These are phyloP conservation scores for Calophaca sinica DNA, from an alignment of 306 rosid species.

Conservation along the genomic window DNA sequence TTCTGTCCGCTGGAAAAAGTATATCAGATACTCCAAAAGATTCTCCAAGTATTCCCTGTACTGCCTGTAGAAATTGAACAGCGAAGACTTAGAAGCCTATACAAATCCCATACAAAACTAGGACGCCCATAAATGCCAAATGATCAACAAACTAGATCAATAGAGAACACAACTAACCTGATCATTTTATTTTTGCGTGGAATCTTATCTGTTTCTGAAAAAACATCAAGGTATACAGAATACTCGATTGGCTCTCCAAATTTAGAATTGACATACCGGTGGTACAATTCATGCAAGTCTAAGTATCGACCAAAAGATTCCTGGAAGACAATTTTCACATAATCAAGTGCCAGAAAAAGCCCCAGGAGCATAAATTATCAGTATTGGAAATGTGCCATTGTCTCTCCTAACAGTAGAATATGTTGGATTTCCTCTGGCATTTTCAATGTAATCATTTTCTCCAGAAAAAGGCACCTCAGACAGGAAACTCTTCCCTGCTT, in stretches of 20 bases:
- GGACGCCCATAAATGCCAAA: slow-evolving; percentile 33
- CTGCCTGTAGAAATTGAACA: slow-evolving; percentile 63
- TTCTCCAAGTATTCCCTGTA: slow-evolving; percentile 80
- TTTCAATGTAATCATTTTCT: slow-evolving; percentile 7
- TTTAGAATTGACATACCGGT: slow-evolving; percentile 84
- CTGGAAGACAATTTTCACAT: slow-evolving; percentile 57
- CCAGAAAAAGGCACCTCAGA: slow-evolving; percentile 5
- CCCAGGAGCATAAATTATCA: slow-evolving; percentile 8
- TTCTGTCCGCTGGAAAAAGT: slow-evolving; percentile 91
- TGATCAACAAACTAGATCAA: slow-evolving; percentile 3
- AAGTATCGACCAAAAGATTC: slow-evolving; percentile 91
- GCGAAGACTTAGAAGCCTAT: slow-evolving; percentile 30
- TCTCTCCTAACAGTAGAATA: slow-evolving; percentile 24
- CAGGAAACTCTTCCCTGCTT: slow-evolving; percentile 17
- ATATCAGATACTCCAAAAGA: slow-evolving; percentile 74
- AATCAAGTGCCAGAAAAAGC: slow-evolving; percentile 45
- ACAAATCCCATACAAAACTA: background rate
- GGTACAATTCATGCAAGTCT: slow-evolving; percentile 84
- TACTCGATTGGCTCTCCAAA: slow-evolving; percentile 96
- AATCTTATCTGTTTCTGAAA: slow-evolving; percentile 77
- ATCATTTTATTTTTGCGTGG: slow-evolving; percentile 73
- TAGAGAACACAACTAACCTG: slow-evolving; percentile 50
- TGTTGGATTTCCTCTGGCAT: slow-evolving; percentile 27
- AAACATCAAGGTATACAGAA: slow-evolving; percentile 82
- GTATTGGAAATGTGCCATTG: background rate